A percentile compares a stretch with the other conserved stretches of the same genome.
These are phyloP conservation scores for Rosa rugosa DNA, from an alignment of 306 rosid genomes.

Conservation along the genomic window DNA sequence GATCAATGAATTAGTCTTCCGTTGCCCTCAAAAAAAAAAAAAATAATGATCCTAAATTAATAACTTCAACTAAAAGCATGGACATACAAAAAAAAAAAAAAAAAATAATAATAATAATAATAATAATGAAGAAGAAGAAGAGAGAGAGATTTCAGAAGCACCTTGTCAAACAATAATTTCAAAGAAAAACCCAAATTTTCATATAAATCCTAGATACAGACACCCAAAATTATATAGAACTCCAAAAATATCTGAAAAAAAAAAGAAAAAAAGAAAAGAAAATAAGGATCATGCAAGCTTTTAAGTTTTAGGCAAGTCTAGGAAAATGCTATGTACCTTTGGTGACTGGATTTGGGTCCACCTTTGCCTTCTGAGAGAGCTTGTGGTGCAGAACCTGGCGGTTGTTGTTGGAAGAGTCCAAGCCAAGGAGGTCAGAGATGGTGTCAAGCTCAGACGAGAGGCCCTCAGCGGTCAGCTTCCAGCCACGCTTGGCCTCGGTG, in stretches of 20 bases:
- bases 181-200: not conserved
- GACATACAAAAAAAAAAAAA: not conserved
- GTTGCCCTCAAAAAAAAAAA: too few relatives aligned
- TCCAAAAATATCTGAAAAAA: not conserved
- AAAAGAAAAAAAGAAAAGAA: too few relatives aligned
- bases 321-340: conserved; percentile 18
- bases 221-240: not conserved
- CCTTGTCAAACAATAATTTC: not conserved
- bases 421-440: conserved; percentile 58
- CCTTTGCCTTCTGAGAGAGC: conserved; percentile 4
- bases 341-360: not conserved
- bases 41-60: too few relatives aligned
- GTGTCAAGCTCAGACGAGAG: conserved; percentile 69
- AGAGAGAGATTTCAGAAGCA: not conserved
- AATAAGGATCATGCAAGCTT: not conserved
- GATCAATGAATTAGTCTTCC: too few relatives aligned
- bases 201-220: not conserved
- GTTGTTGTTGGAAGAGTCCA: conserved; percentile 19
- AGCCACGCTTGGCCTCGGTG: conserved; percentile 49
- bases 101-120: too few relatives aligned
- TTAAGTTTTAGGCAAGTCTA: not conserved
- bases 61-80: not conserved
- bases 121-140: too few relatives aligned
- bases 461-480: conserved; percentile 37
- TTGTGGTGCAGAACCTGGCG: not conserved